Conservation (phyloP, 140 eudicot species). For the Cichorium intybus region DNA sequence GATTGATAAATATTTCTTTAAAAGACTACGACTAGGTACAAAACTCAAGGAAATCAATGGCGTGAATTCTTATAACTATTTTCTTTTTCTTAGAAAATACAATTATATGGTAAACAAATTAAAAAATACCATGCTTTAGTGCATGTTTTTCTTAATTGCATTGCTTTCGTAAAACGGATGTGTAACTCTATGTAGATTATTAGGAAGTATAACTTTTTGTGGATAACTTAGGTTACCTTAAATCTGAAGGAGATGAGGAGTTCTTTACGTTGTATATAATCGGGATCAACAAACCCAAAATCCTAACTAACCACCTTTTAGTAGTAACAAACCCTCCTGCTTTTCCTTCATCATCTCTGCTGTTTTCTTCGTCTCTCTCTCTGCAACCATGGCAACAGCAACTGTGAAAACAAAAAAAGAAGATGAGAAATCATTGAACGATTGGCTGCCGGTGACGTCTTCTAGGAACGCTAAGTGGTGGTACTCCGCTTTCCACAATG, state of each 20-base stretch:
- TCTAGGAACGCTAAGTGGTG: conserved; percentile 41
- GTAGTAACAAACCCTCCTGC: conserved; percentile 8
- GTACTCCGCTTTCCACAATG: conserved; percentile 50
- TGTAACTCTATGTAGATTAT: no score
- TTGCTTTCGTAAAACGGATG: no score
- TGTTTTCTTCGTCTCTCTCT: not conserved
- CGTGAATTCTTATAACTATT: no score
- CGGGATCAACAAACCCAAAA: not conserved
- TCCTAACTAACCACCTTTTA: not conserved
- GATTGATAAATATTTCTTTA: no score
- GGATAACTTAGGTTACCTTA: not conserved
- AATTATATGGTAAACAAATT: no score
- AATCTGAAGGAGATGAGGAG: not conserved
- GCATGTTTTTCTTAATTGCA: no score
- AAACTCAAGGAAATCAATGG: no score
- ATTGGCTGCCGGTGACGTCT: conserved; percentile 49
- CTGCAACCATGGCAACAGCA: conserved; percentile 5
- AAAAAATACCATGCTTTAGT: no score
- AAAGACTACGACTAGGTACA: no score
- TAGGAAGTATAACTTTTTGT: no score
- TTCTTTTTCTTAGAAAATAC: no score
- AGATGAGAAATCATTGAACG: conserved; percentile 31
- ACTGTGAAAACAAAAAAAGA: not conserved
- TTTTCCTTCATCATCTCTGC: not conserved
- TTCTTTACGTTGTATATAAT: no score